Conservation (phyloP, 139 green algal species). For the Volvox africanus region DNA sequence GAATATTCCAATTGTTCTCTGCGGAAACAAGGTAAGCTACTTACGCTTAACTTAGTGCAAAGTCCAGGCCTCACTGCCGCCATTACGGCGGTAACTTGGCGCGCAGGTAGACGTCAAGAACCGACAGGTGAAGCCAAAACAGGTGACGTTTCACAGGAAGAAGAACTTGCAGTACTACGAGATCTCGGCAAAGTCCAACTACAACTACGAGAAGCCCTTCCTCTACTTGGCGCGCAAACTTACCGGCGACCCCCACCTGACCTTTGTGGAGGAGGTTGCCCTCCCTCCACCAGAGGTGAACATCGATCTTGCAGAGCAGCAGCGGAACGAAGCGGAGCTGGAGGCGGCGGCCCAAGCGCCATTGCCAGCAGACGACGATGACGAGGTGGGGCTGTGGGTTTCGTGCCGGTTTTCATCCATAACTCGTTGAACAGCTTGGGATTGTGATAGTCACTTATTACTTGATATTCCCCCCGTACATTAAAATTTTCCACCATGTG, state of each 20-base stretch:
- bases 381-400: slow-evolving; percentile 66
- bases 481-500: too few species aligned
- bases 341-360: slow-evolving; percentile 67
- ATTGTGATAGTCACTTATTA: too few species aligned
- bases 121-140: slow-evolving; percentile 99
- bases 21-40: slow-evolving; percentile 97
- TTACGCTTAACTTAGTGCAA: background rate
- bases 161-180: slow-evolving; percentile 99
- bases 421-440: too few species aligned
- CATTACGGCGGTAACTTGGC: slow-evolving; percentile 9
- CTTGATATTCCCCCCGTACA: too few species aligned
- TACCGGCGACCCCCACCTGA: slow-evolving; percentile 92
- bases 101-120: slow-evolving; percentile 96
- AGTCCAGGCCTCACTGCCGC: background rate
- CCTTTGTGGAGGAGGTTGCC: slow-evolving; percentile 96
- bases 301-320: slow-evolving; percentile 92
- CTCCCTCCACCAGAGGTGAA: slow-evolving; percentile 96
- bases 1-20: slow-evolving; percentile 99
- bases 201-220: slow-evolving; percentile 99
- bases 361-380: slow-evolving; percentile 78
- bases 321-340: slow-evolving; percentile 79
- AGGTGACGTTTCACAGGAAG: slow-evolving; percentile 97
- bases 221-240: slow-evolving; percentile 99
- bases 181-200: slow-evolving; percentile 99
- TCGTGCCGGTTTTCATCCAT: too few species aligned